Percentiles rank a stretch among this genome's conserved stretches.
phyloP scores from a whole-genome alignment of 768 basidiomycete species.

The Hericium coralloides region DNA sequence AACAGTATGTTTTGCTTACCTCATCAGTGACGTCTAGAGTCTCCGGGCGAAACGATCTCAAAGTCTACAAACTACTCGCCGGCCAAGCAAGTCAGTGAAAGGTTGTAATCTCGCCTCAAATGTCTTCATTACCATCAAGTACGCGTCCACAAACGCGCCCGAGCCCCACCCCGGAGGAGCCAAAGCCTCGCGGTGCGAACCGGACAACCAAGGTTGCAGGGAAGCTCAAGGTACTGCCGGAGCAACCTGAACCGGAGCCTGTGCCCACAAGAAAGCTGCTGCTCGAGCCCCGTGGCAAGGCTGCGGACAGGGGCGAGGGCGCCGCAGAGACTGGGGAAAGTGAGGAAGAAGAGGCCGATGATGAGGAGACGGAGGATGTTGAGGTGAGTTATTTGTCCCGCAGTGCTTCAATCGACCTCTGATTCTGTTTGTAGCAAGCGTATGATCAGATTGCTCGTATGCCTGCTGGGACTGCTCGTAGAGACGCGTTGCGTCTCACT shows the following conservation, averaged over 20 bases:
- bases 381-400: slow-evolving; percentile 36
- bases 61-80: neutral
- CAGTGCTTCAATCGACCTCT: neutral
- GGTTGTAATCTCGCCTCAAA: too few relatives aligned
- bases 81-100: too few relatives aligned
- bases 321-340: slow-evolving; percentile 22
- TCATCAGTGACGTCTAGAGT: too few relatives aligned
- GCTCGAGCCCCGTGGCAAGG: slow-evolving; percentile 4
- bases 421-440: slow-evolving; percentile 37
- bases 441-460: slow-evolving; percentile 92
- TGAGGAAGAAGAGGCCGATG: slow-evolving; percentile 52
- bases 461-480: slow-evolving; percentile 86
- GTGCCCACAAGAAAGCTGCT: slow-evolving; percentile 15
- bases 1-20: too few relatives aligned
- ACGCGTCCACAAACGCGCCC: neutral
- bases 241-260: slow-evolving; percentile 54
- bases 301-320: slow-evolving; percentile 20
- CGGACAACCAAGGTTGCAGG: slow-evolving; percentile 75
- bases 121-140: too few relatives aligned
- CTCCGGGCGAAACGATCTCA: neutral
- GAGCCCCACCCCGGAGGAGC: slow-evolving; percentile 24
- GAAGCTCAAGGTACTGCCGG: slow-evolving; percentile 83
- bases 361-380: slow-evolving; percentile 48
- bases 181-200: slow-evolving; percentile 63
- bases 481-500: slow-evolving; percentile 83